A percentile compares a stretch with the other conserved stretches of the same genome.
Conservation (phyloP, 2,329 filamentous ascomycete genomes). For the Cladosporium sp. region DNA sequence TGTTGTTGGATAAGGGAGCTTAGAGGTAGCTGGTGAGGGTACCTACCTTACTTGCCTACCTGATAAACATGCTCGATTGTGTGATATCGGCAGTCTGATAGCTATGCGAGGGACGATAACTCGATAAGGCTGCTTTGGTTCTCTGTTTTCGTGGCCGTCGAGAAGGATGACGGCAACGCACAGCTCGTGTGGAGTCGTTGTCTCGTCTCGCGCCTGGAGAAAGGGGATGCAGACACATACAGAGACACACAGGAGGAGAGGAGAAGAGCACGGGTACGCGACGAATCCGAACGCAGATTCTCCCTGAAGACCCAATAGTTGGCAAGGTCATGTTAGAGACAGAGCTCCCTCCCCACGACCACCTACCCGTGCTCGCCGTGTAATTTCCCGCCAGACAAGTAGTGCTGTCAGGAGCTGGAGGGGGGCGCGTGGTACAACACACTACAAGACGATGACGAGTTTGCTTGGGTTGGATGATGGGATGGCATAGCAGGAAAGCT, state of each 20-base stretch:
- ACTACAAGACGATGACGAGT: constrained; percentile 1
- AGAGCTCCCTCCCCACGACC: constrained; percentile 5
- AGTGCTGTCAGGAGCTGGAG: too few species aligned
- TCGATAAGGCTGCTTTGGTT: neutral
- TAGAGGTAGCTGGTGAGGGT: too few species aligned
- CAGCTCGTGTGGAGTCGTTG: constrained; percentile 9
- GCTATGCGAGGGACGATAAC: too few species aligned
- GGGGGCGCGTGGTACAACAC: constrained; percentile 8
- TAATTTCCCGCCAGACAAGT: constrained; percentile 10
- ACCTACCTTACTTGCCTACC: too few species aligned
- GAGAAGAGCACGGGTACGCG: neutral
- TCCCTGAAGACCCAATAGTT: constrained; percentile 13
- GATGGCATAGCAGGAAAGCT: neutral
- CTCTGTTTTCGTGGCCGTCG: too few species aligned
- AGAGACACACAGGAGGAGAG: too few species aligned
- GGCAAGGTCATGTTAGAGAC: too few species aligned
- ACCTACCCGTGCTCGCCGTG: neutral
- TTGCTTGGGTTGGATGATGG: constrained; percentile 2
- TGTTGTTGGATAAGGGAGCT: too few species aligned
- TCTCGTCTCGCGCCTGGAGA: constrained; percentile 6
- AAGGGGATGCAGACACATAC: constrained; percentile 11
- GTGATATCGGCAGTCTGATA: too few species aligned
- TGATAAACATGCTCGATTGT: too few species aligned
- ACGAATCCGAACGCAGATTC: neutral
- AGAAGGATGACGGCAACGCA: too few species aligned